Base-by-base conservation (phyloP, 495 filamentous ascomycete species). In the Patellaria atrata region DNA sequence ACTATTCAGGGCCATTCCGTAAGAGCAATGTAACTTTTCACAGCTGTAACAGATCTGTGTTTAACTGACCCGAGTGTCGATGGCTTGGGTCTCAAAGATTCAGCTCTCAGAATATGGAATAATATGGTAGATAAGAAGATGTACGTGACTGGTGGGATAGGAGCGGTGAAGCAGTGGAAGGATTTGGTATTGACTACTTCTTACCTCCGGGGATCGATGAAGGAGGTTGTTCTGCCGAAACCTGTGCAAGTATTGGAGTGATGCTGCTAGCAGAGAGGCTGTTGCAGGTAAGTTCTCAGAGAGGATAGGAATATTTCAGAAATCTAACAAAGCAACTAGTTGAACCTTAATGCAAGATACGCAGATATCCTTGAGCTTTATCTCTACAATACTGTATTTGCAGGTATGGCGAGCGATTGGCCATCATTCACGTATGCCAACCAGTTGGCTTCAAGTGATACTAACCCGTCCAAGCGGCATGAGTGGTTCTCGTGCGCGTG, bases 221-320 rank as follows among this genome's bases (percentile, higher is more conserved):
- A 28, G 69, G 68, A 8, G 71, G 71, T 0, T 76, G 69, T 41
- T 75, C 73, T 46, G 61, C 70, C 10, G 71, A 75, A 48, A 75
- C 71, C 4, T 76, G 71, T 40, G 70, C 70, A 2, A 61, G 60
- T 1, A 70, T 75, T 42, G 71, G 64, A n/a, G 55, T 73, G 19
- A 73, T 75, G 48, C 68, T 75, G 62, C 48, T 72, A 4, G 66
- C 67, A 7, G 64, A 73, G 39, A 53, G 70, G 4, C 34, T 72
- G 10, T 47, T 75, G 2, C 58, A 67, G 41, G 60, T 60, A 34
- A 35, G 51, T 18, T 25, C 13, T 22, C 13, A 22, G 12, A 15
- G 7, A 8, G 9, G 12, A 30, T 3, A 3, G n/a, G 22, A 17
- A 13, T 4, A 20, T 29, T 48, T n/a, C n/a, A n/a, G n/a, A n/a